phyloP scores from a whole-genome alignment of 371 early-diverging fungal genomes.

The Mortierella polycephala region DNA sequence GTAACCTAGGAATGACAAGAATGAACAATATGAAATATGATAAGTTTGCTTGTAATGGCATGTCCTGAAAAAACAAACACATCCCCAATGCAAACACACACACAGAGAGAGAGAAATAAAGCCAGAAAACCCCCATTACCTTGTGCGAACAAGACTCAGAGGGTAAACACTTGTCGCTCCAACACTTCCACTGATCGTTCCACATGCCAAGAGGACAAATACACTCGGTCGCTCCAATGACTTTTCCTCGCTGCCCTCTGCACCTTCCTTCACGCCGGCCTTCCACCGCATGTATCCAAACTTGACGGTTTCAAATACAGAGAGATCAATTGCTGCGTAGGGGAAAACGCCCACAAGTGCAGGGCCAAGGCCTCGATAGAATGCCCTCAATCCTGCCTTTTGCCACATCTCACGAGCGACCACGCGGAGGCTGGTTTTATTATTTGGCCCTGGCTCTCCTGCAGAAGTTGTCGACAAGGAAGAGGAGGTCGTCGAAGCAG shows the following conservation, averaged over 20 bases:
- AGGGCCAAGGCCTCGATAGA: slow-evolving; percentile 80
- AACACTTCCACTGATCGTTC: slow-evolving; percentile 78
- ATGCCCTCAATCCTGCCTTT: slow-evolving; percentile 70
- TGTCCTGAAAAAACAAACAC: not conserved
- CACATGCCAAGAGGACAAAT: slow-evolving; percentile 73
- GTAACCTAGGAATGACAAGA: slow-evolving; percentile 62
- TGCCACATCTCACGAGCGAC: slow-evolving; percentile 71
- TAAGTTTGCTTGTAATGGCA: not conserved
- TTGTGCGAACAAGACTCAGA: slow-evolving; percentile 78
- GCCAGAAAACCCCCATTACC: slow-evolving; percentile 58
- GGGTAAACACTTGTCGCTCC: slow-evolving; percentile 86
- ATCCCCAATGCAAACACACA: no score
- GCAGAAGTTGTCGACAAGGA: slow-evolving; percentile 7
- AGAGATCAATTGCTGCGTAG: slow-evolving; percentile 84
- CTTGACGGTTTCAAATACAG: slow-evolving; percentile 83
- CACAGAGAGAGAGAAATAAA: not conserved
- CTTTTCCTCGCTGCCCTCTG: slow-evolving; percentile 51
- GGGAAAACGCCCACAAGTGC: slow-evolving; percentile 83
- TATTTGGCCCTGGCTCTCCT: not conserved
- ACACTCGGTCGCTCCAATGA: slow-evolving; percentile 60
- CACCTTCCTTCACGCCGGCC: slow-evolving; percentile 54
- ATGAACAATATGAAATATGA: not conserved
- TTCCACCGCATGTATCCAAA: slow-evolving; percentile 69
- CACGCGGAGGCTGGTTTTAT: slow-evolving; percentile 21
- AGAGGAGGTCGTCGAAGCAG: slow-evolving; percentile 1